Percentiles rank a stretch among this genome's conserved stretches.
phyloP scores from a whole-genome alignment of 257 asterid species.

The Datura wrightii region DNA sequence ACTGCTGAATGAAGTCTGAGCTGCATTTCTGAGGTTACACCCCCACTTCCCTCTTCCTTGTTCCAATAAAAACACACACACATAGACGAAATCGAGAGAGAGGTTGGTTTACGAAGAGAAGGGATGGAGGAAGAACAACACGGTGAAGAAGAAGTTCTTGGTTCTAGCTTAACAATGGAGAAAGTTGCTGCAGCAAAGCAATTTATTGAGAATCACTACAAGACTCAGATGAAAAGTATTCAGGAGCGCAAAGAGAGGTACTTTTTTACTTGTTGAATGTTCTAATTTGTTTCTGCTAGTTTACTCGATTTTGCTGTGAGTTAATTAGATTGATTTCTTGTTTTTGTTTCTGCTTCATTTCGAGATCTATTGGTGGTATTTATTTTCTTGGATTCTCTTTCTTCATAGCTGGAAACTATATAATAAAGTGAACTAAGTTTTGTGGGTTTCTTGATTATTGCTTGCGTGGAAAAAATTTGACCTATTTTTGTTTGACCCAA shows the following conservation, averaged over 20 bases:
- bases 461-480: not conserved
- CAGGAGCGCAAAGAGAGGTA: conserved; percentile 93
- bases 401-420: not conserved
- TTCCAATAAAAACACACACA: not conserved
- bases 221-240: conserved; percentile 90
- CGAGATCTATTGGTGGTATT: not conserved
- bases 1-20: not conserved
- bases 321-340: not conserved
- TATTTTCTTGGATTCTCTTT: not conserved
- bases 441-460: not conserved
- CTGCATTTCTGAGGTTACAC: not conserved
- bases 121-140: conserved; percentile 58
- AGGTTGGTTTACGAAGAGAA: conserved; percentile 35
- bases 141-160: conserved; percentile 66
- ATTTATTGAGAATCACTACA: conserved; percentile 95
- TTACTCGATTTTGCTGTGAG: not conserved
- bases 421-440: not conserved
- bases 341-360: not conserved
- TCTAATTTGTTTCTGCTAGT: not conserved
- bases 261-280: no score
- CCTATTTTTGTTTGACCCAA: not conserved
- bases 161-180: conserved; percentile 93
- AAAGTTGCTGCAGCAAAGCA: conserved; percentile 98
- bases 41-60: not conserved
- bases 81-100: conserved; percentile 14